These are phyloP conservation scores for Scalesia atractyloides DNA, from an alignment of 129 eudicot genomes.

Conservation along the genomic window DNA sequence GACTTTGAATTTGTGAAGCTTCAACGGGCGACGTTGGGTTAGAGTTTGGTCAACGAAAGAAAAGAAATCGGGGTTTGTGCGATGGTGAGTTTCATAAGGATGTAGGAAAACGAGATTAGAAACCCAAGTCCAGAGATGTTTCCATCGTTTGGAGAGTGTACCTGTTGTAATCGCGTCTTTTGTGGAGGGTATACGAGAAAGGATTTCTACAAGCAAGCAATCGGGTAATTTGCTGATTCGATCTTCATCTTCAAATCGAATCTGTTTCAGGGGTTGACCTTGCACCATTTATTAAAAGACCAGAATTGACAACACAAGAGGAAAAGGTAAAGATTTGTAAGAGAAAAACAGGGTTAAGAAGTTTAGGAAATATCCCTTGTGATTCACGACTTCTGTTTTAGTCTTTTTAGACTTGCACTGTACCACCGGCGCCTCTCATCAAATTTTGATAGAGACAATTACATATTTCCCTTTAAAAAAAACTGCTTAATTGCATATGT, in stretches of 20 bases:
- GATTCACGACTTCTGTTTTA: too few relatives aligned
- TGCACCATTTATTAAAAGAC: too few relatives aligned
- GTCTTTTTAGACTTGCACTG: too few relatives aligned
- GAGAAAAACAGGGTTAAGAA: too few relatives aligned
- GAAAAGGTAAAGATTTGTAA: too few relatives aligned
- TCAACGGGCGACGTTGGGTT: slow-evolving; percentile 21
- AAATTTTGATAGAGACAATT: too few relatives aligned
- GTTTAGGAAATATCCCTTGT: too few relatives aligned
- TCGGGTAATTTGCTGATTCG: slow-evolving; percentile 24
- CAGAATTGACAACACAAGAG: too few relatives aligned
- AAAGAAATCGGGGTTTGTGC: slow-evolving; percentile 1
- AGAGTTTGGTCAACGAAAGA: slow-evolving; percentile 29
- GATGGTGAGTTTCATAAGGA: background rate
- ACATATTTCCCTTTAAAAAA: too few relatives aligned
- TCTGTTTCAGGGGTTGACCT: slow-evolving; percentile 9
- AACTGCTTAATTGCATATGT: too few relatives aligned
- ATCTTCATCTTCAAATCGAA: slow-evolving; percentile 19
- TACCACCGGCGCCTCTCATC: too few relatives aligned
- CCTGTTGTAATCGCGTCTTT: slow-evolving; percentile 27
- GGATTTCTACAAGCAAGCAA: slow-evolving; percentile 25
- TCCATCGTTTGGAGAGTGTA: slow-evolving; percentile 29
- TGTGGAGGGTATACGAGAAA: slow-evolving; percentile 27
- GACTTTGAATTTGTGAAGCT: slow-evolving; percentile 9
- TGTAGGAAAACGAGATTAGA: background rate
- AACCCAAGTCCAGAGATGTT: slow-evolving; percentile 19